Evolutionary conservation across 768 basidiomycete genomes (phyloP), one percentile per base, ranked within the genome.

Genomic region (Hirschioporus abietinus): DNA sequence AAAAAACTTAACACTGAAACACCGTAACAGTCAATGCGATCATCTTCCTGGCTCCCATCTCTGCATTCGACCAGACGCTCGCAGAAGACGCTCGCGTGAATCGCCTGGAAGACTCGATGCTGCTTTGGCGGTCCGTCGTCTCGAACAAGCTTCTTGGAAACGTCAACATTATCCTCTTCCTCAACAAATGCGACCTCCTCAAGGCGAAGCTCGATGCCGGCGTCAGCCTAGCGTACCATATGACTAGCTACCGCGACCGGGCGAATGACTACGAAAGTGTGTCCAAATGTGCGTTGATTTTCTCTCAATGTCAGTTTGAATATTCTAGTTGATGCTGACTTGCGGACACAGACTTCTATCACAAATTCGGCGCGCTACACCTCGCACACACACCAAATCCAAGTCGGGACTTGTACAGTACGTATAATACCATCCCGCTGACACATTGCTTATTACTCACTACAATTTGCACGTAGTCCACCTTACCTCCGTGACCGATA

Each of bases 41-140:
- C 73, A 93, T 95, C 68, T 95, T 93, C 77, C 84, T 95, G 66
- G 92, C 90, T 42, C 92, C 92, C 35, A 92, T 95, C 61, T 93
- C 92, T 52, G 90, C 89, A 26, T 94, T 94, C 71, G 92, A 93
- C 79, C 92, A 93, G 78, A 86, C 90, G 58, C 82, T 93, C 66
- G 80, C 85, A 27, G 92, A 93, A 91, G 92, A 93, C 73, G 78
- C 84, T 12, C 79, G 78, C 63, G 86, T 91, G 25, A 95, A 94
- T 74, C 83, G 92, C 66, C 74, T 93, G 34, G 90, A 93, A 71
- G 92, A 95, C 75, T 91, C 92, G 0, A 78, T 95, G 60, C 74
- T 86, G 23, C 76, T 93, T 10, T 95, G 92, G 92, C 87, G 84
- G 73, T 77, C 80, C 0, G 84, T 94, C 0, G 84, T 90, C 36